Conservation (phyloP, 306 rosid species). For the Cicer bijugum region DNA sequence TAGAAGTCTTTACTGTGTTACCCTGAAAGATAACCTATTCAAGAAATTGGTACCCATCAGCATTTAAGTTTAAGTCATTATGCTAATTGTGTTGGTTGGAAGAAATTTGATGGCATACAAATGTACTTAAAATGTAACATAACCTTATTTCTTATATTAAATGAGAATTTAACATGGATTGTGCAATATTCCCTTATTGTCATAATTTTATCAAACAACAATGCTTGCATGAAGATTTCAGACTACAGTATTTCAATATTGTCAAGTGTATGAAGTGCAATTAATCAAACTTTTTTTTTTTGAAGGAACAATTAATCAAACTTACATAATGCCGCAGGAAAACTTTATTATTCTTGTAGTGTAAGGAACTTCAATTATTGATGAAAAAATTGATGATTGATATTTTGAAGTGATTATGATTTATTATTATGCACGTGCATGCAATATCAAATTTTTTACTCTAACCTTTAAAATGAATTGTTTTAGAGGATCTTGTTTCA, state of each 20-base stretch:
- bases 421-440: not conserved
- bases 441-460: not conserved
- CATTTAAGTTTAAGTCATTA: constrained; percentile 11
- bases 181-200: not conserved
- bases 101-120: constrained; percentile 10
- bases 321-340: not conserved
- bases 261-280: not conserved
- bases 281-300: not conserved
- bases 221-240: not conserved
- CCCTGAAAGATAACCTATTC: constrained; percentile 49
- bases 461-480: not conserved
- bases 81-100: constrained; percentile 18
- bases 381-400: not conserved
- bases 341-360: no score
- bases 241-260: not conserved
- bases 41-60: constrained; percentile 14
- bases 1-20: constrained; percentile 76
- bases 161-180: not conserved
- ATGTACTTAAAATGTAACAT: constrained; percentile 21
- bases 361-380: not conserved
- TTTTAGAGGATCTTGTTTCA: not conserved
- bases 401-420: not conserved
- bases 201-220: not conserved
- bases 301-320: not conserved
- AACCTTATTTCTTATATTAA: constrained; percentile 16